Conservation (phyloP, 495 filamentous ascomycete genomes). For the Chaetomidium leptoderma region DNA sequence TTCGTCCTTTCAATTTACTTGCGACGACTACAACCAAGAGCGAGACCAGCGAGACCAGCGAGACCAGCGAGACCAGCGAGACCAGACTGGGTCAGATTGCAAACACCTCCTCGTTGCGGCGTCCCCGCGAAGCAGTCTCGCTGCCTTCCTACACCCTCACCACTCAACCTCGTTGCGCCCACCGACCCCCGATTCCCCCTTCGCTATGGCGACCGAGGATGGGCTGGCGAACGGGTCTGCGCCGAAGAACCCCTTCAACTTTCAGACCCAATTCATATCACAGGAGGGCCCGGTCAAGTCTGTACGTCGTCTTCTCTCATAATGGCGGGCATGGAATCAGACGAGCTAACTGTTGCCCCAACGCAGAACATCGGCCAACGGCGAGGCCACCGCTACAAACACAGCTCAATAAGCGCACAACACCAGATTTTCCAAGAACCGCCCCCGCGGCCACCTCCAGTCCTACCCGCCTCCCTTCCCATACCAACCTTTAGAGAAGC, state of each 20-base stretch:
- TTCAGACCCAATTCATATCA: constrained; percentile 78
- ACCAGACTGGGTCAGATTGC: neutral
- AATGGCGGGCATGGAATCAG: neutral
- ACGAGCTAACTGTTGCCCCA: neutral
- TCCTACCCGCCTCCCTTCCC: constrained; percentile 86
- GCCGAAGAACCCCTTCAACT: constrained; percentile 76
- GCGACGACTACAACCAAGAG: constrained; percentile 19
- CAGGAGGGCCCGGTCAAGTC: constrained; percentile 76
- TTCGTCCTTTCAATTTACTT: constrained; percentile 14
- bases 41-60: neutral
- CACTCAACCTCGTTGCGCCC: constrained; percentile 16
- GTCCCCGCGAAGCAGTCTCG: constrained; percentile 17
- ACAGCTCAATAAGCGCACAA: constrained; percentile 78
- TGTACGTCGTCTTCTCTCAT: constrained; percentile 45
- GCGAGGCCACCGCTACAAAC: constrained; percentile 95
- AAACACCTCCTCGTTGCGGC: constrained; percentile 9
- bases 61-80: neutral
- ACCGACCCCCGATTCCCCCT: constrained; percentile 26
- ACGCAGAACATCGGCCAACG: constrained; percentile 76
- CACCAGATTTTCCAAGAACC: constrained; percentile 97
- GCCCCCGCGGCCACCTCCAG: constrained; percentile 78
- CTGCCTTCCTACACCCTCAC: constrained; percentile 24
- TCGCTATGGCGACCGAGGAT: constrained; percentile 36
- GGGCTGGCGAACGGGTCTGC: constrained; percentile 31
- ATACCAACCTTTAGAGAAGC: constrained; percentile 88